These are phyloP conservation scores for Thinopyrum elongatum DNA, from an alignment of 176 grass and related monocot species.

Conservation along the genomic window DNA sequence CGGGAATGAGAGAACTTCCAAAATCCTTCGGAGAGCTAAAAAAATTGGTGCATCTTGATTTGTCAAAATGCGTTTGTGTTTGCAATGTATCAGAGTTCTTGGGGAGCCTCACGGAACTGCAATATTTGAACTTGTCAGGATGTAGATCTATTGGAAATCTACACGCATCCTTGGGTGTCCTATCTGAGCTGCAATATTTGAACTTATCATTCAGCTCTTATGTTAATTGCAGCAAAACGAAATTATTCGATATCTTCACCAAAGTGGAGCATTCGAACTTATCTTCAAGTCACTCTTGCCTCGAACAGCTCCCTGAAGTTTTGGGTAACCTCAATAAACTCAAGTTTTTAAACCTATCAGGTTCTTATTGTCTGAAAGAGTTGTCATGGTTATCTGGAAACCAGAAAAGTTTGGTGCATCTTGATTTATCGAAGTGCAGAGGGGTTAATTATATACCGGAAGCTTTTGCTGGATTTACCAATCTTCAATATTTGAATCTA, in stretches of 20 bases:
- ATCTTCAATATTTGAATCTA: conserved; percentile 2
- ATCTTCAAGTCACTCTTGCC: background rate
- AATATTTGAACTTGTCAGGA: conserved; percentile 11
- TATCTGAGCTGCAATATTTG: background rate
- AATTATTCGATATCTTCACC: background rate
- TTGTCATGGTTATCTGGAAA: background rate
- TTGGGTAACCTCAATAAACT: background rate
- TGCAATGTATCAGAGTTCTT: background rate
- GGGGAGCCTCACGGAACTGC: background rate
- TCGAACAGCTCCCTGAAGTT: background rate
- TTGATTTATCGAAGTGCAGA: background rate
- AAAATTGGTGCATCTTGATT: background rate
- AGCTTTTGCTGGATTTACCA: background rate
- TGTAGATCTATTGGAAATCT: background rate
- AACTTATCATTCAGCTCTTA: conserved; percentile 26
- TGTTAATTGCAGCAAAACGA: background rate
- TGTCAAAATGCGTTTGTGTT: conserved; percentile 7
- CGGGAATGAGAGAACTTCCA: background rate
- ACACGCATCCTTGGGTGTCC: background rate
- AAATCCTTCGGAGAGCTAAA: background rate
- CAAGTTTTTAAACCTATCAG: conserved; percentile 17
- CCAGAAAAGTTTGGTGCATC: background rate
- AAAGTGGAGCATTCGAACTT: background rate
- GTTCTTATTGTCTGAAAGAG: background rate
- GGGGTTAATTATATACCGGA: background rate